Percentiles rank a stretch among this genome's conserved stretches.
Evolutionary conservation across 345 rosid genomes (phyloP).

Genomic region (Boechera retrofracta): DNA sequence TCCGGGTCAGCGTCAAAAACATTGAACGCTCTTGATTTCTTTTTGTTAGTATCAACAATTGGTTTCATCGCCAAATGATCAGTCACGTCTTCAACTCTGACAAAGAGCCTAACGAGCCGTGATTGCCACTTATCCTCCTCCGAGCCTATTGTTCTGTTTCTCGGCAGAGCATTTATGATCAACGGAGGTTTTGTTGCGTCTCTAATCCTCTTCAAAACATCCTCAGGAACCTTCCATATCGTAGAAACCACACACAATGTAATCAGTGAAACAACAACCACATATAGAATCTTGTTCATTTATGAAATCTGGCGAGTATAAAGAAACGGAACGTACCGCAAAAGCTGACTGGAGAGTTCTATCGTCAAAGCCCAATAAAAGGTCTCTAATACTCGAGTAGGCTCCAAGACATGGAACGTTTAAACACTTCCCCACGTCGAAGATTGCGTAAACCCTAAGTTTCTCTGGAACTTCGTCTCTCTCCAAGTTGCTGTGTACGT

Average conservation of each 20-base stretch:
- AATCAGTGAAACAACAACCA: neutral
- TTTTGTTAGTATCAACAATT: conserved; percentile 28
- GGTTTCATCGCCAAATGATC: conserved; percentile 32
- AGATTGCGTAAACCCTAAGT: conserved; percentile 70
- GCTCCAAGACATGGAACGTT: conserved; percentile 64
- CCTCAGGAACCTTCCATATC: conserved; percentile 54
- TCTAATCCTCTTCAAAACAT: conserved; percentile 41
- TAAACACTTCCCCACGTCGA: conserved; percentile 36
- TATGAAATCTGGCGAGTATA: neutral
- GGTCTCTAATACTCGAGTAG: conserved; percentile 68
- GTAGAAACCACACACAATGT: neutral
- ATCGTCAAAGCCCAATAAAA: conserved; percentile 64
- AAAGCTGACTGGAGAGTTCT: conserved; percentile 70
- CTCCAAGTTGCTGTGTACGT: conserved; percentile 52
- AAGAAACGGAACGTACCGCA: conserved; percentile 47
- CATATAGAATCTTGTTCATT: neutral
- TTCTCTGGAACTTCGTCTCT: conserved; percentile 41
- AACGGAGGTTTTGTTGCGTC: conserved; percentile 44
- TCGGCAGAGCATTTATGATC: conserved; percentile 44
- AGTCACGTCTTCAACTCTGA: conserved; percentile 41
- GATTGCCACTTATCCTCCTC: conserved; percentile 36
- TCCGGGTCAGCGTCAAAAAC: conserved; percentile 63
- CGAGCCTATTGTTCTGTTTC: conserved; percentile 18
- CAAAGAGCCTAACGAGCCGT: conserved; percentile 47
- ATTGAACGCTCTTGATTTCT: conserved; percentile 47